Conservation (phyloP, 331 rosid species). For the Rosa hybrid region DNA sequence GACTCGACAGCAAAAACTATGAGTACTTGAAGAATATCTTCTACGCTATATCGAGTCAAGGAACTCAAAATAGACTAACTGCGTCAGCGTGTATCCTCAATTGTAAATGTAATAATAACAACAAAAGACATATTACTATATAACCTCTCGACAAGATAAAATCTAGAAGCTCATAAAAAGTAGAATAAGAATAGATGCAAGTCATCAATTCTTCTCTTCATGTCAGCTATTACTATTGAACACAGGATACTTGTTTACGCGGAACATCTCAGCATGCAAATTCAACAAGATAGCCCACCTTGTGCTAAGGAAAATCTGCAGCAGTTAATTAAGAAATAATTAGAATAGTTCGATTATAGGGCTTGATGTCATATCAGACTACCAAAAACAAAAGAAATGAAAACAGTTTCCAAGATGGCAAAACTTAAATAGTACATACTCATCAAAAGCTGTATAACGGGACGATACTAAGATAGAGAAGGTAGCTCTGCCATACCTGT, state of each 20-base stretch:
- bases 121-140: not conserved
- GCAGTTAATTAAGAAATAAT: conserved; percentile 19
- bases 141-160: conserved; percentile 3
- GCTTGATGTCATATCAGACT: not conserved
- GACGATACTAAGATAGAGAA: conserved; percentile 12
- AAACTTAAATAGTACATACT: not conserved
- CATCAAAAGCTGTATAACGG: conserved; percentile 14
- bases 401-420: conserved; percentile 2
- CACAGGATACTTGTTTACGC: conserved; percentile 97
- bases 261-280: conserved; percentile 99
- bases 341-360: not conserved
- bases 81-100: not conserved
- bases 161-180: not conserved
- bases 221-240: not conserved
- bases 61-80: conserved; percentile 37
- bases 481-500: conserved; percentile 57
- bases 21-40: conserved; percentile 97
- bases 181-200: not conserved
- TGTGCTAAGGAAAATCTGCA: conserved; percentile 96
- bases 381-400: not conserved
- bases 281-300: conserved; percentile 98
- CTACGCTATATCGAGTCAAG: conserved; percentile 86
- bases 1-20: conserved; percentile 96
- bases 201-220: not conserved
- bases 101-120: not conserved